These are phyloP conservation scores for Hapsidospora chrysogenum DNA, from an alignment of 495 filamentous ascomycete species.

Conservation along the genomic window DNA sequence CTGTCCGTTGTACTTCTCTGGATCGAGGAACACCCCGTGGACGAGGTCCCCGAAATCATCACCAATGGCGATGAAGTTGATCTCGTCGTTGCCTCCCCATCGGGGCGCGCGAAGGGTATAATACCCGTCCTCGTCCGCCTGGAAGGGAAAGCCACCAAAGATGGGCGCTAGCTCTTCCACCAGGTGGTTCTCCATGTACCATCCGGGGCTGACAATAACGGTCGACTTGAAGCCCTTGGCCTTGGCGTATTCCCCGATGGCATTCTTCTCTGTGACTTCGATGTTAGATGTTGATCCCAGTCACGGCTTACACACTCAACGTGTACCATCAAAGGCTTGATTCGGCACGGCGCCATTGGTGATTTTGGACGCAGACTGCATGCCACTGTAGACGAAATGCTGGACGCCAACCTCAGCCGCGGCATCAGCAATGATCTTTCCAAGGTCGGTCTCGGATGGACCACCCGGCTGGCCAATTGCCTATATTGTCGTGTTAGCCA, in stretches of 20 bases:
- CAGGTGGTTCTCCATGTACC: constrained; percentile 1
- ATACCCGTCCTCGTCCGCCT: not conserved
- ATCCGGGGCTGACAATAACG: not conserved
- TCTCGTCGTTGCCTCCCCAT: not conserved
- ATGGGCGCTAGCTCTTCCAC: not conserved
- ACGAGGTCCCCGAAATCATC: not conserved
- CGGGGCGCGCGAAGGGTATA: not conserved
- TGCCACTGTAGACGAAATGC: too few species aligned
- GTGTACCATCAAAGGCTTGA: not conserved
- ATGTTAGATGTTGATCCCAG: too few species aligned
- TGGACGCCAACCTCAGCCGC: too few species aligned
- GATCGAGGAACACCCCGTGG: not conserved
- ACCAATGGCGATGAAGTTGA: not conserved
- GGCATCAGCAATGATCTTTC: too few species aligned
- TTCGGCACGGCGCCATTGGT: not conserved
- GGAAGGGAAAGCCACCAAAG: not conserved
- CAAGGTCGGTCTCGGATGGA: too few species aligned
- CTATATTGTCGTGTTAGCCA: too few species aligned
- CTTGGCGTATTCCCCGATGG: not conserved
- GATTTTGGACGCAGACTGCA: too few species aligned
- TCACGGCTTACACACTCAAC: too few species aligned
- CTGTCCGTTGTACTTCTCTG: not conserved
- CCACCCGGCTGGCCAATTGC: too few species aligned
- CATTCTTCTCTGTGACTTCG: not conserved
- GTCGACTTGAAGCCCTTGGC: not conserved